Conservation (phyloP, 306 rosid species). For the Betula pendula region DNA sequence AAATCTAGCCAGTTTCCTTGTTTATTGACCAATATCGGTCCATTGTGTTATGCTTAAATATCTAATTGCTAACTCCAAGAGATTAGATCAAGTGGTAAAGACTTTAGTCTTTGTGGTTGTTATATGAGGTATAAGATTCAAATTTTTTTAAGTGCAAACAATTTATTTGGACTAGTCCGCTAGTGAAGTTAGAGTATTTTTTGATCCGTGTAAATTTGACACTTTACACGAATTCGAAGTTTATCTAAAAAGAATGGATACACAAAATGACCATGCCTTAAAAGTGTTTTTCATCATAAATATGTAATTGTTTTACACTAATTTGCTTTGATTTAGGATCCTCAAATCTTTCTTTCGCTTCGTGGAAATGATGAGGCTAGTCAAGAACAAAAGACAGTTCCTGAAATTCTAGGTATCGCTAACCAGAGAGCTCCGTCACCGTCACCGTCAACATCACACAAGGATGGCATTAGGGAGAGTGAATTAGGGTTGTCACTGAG, state of each 20-base stretch:
- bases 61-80: too few species aligned
- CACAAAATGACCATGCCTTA: too few species aligned
- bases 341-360: constrained; percentile 51
- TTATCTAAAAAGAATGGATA: too few species aligned
- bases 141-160: too few species aligned
- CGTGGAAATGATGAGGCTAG: constrained; percentile 31
- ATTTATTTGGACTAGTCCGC: too few species aligned
- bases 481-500: constrained; percentile 73
- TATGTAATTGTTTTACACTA: neutral
- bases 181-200: too few species aligned
- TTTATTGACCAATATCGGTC: neutral
- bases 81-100: too few species aligned
- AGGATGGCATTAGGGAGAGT: constrained; percentile 32
- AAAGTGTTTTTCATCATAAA: too few species aligned
- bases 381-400: constrained; percentile 33
- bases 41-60: neutral
- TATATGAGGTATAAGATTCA: too few species aligned
- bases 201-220: too few species aligned
- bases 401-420: constrained; percentile 27
- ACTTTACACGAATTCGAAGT: too few species aligned
- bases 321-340: constrained; percentile 48
- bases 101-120: too few species aligned
- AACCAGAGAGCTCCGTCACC: constrained; percentile 31
- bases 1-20: neutral
- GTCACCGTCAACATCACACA: constrained; percentile 26